Percentiles rank a stretch among this genome's conserved stretches.
Conservation (phyloP, 176 grass and related monocot species). For the Puccinellia tenuiflora region DNA sequence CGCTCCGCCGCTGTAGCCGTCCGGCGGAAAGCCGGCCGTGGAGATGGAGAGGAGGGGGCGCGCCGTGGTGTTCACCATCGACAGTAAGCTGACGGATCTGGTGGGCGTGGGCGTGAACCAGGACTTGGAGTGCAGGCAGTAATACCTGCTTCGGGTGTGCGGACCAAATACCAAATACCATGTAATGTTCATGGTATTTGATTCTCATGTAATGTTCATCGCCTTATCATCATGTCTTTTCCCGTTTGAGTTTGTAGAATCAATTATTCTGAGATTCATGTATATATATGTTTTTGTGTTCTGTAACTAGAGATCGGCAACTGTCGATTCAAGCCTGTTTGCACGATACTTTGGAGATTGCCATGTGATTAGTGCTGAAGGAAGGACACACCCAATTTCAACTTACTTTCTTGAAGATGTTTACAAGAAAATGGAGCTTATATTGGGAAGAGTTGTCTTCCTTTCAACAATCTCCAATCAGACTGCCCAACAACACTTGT, state of each 20-base stretch:
- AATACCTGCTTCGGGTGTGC: too few relatives aligned
- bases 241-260: slow-evolving; percentile 5
- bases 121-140: too few relatives aligned
- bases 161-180: too few relatives aligned
- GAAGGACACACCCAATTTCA: slow-evolving; percentile 87
- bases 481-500: too few relatives aligned
- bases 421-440: slow-evolving; percentile 12
- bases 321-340: slow-evolving; percentile 82
- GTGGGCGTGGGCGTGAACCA: too few relatives aligned
- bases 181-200: slow-evolving; percentile 20
- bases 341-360: slow-evolving; percentile 76
- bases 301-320: slow-evolving; percentile 67
- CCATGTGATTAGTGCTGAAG: slow-evolving; percentile 85
- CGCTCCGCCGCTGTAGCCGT: too few relatives aligned
- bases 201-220: slow-evolving; percentile 56
- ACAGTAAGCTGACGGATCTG: too few relatives aligned
- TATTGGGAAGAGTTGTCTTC: too few relatives aligned
- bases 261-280: background rate
- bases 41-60: too few relatives aligned
- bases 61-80: too few relatives aligned
- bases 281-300: background rate
- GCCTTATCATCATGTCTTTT: background rate
- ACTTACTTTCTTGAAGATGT: slow-evolving; percentile 78
- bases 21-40: too few relatives aligned
- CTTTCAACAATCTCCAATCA: too few relatives aligned